These are phyloP conservation scores for Vigna hirtella DNA, from an alignment of 306 rosid genomes.

Conservation along the genomic window DNA sequence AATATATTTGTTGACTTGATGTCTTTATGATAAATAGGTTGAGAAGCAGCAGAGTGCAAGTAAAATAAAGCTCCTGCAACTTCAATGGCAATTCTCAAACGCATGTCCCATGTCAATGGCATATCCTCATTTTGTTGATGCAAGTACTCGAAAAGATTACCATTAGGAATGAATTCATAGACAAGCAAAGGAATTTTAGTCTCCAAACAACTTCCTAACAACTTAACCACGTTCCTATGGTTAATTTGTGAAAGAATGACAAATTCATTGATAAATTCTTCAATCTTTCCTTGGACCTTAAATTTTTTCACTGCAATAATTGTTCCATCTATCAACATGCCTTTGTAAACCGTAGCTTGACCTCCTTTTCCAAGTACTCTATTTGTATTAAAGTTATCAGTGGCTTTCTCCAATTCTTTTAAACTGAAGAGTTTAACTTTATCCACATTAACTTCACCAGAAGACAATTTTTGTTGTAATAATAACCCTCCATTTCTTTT, in stretches of 20 bases:
- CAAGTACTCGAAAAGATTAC: constrained; percentile 28
- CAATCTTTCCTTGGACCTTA: not conserved
- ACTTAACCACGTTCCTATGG: constrained; percentile 1
- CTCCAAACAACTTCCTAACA: constrained; percentile 21
- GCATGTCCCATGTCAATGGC: constrained; percentile 7
- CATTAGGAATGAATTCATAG: constrained; percentile 24
- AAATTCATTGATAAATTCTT: constrained; percentile 23
- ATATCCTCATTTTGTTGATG: constrained; percentile 25
- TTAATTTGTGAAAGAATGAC: constrained; percentile 16
- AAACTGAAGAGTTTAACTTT: not conserved
- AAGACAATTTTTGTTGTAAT: not conserved
- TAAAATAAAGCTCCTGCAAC: constrained; percentile 16
- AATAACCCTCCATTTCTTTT: not conserved
- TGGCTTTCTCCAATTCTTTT: not conserved
- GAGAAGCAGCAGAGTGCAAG: constrained; percentile 47
- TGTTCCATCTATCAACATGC: not conserved
- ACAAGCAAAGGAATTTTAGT: constrained; percentile 19
- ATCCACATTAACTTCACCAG: not conserved
- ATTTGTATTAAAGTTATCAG: not conserved
- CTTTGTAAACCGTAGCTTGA: constrained; percentile 24
- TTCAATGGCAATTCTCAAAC: constrained; percentile 19
- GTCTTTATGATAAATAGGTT: constrained; percentile 46
- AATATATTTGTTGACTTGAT: constrained; percentile 50
- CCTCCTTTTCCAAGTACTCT: constrained; percentile 13
- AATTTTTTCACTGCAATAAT: constrained; percentile 12